Base-by-base conservation (phyloP, 78 protist species). In the Dictyostelium capitatum region DNA sequence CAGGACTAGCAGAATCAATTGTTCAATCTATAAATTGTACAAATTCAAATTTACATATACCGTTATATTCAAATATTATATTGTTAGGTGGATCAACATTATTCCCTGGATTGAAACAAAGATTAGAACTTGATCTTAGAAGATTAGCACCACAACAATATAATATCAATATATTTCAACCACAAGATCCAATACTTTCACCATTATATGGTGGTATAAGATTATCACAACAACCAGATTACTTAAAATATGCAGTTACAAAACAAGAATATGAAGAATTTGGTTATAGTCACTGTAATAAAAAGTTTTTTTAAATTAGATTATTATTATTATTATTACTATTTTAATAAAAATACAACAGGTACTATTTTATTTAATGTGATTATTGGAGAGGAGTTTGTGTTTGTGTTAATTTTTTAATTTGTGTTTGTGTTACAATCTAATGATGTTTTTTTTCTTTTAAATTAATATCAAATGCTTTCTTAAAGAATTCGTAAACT, bases 1-100 rank as follows among this genome's bases (percentile, higher is more conserved):
- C 96, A 46, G 97, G 98, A n/a, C 6, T 96, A 4, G 89, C 98
- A 4, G 98, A 96, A 37, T 32, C 95, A 23, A 73, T 96, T 15
- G 91, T 96, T 48, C 97, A 96, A 80, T 59, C 96, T 14, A 91
- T 87, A 10, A 75, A 77, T 30, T 64, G 81, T 59, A 82, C 95
- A 83, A 74, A 82, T 46, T 11, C 64, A n/a, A 87, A 92, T 80
- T 28, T 92, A 59, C 91, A 92, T 28, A 56, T 48, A 48, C 57
- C 96, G 8, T 70, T 92, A 15, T 82, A 82, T 73, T 75, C 89
- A 57, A 92, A 92, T 53, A 92, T 92, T 4, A 37, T 92, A 15
- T 59, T 92, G 20, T 23, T 81, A 20, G 96, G 96, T 25, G 96
- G 96, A 1, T 65, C 87, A 41, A 73, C 92, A 5, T 25, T 37